Percentiles rank a stretch among this genome's conserved stretches.
Evolutionary conservation across 1,284 basidiomycete genomes (phyloP).

Genomic region (Moesziomyces sp.): DNA sequence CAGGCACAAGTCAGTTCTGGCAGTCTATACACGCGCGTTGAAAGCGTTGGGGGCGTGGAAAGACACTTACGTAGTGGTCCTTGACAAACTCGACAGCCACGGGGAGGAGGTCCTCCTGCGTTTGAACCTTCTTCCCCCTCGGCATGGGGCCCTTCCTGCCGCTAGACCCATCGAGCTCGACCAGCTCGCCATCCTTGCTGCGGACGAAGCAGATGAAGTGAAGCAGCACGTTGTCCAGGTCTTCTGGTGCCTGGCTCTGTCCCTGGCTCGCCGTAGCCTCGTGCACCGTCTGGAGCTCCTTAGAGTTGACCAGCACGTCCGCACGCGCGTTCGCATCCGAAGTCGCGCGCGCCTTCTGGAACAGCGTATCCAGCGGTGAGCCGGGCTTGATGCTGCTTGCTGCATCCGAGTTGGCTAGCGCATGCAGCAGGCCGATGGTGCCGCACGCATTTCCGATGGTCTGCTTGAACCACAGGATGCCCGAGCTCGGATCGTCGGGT

Average conservation of each 20-base stretch:
- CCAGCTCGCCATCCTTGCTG: slow-evolving; percentile 45
- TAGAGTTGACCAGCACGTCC: slow-evolving; percentile 35
- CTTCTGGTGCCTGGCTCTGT: slow-evolving; percentile 59
- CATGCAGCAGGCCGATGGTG: slow-evolving; percentile 67
- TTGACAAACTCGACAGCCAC: slow-evolving; percentile 55
- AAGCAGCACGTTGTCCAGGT: slow-evolving; percentile 60
- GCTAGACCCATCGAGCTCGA: slow-evolving; percentile 62
- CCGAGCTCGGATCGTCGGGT: slow-evolving; percentile 14
- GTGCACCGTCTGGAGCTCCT: slow-evolving; percentile 55
- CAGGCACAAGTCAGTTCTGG: background rate
- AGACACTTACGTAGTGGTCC: slow-evolving; percentile 54
- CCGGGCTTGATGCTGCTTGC: slow-evolving; percentile 31
- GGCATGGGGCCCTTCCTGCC: slow-evolving; percentile 60
- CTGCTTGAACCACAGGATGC: slow-evolving; percentile 64
- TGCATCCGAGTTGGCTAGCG: slow-evolving; percentile 60
- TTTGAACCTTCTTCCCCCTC: slow-evolving; percentile 38
- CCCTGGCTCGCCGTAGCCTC: slow-evolving; percentile 55
- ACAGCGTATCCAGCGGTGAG: slow-evolving; percentile 53
- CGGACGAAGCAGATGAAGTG: slow-evolving; percentile 67
- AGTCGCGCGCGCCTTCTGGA: slow-evolving; percentile 45
- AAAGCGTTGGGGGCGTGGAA: too few species aligned
- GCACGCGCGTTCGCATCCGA: slow-evolving; percentile 29
- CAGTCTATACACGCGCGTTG: too few species aligned
- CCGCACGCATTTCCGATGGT: slow-evolving; percentile 68
- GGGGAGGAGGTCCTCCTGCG: slow-evolving; percentile 44